Conservation (phyloP, 1,284 basidiomycete genomes). For the Apiotrichum veenhuisii region DNA sequence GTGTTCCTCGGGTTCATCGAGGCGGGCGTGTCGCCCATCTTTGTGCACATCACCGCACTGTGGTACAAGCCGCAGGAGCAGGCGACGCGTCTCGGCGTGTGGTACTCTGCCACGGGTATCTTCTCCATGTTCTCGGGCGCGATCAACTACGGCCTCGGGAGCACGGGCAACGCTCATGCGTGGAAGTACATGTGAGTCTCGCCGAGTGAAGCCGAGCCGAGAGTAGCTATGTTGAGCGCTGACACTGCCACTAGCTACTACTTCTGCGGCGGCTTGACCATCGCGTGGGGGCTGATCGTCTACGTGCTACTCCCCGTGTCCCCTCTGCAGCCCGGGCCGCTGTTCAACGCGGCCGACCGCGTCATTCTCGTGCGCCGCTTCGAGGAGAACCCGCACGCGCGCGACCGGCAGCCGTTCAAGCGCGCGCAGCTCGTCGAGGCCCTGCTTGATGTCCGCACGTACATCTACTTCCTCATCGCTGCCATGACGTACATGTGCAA, state of each 20-base stretch:
- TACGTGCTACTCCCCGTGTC: slow-evolving; percentile 51
- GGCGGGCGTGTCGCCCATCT: slow-evolving; percentile 53
- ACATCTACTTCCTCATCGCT: slow-evolving; percentile 51
- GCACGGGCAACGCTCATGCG: slow-evolving; percentile 41
- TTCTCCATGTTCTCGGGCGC: slow-evolving; percentile 50
- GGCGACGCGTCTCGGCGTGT: slow-evolving; percentile 47
- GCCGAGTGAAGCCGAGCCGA: background rate
- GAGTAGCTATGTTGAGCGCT: background rate
- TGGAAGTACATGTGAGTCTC: slow-evolving; percentile 53
- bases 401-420: slow-evolving; percentile 42
- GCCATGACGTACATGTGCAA: slow-evolving; percentile 45
- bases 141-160: slow-evolving; percentile 54
- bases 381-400: slow-evolving; percentile 40
- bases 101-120: slow-evolving; percentile 54
- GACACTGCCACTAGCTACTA: slow-evolving; percentile 37
- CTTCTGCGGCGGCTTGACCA: slow-evolving; percentile 53
- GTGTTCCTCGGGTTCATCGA: slow-evolving; percentile 53
- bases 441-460: slow-evolving; percentile 51
- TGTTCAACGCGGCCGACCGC: slow-evolving; percentile 46
- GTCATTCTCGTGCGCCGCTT: slow-evolving; percentile 46
- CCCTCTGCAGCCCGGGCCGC: slow-evolving; percentile 45
- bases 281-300: slow-evolving; percentile 51
- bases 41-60: slow-evolving; percentile 52
- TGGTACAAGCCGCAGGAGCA: slow-evolving; percentile 54
- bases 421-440: slow-evolving; percentile 50